Base-by-base conservation (phyloP, 2,329 filamentous ascomycete species). In the Tolypocladium pustulatum region DNA sequence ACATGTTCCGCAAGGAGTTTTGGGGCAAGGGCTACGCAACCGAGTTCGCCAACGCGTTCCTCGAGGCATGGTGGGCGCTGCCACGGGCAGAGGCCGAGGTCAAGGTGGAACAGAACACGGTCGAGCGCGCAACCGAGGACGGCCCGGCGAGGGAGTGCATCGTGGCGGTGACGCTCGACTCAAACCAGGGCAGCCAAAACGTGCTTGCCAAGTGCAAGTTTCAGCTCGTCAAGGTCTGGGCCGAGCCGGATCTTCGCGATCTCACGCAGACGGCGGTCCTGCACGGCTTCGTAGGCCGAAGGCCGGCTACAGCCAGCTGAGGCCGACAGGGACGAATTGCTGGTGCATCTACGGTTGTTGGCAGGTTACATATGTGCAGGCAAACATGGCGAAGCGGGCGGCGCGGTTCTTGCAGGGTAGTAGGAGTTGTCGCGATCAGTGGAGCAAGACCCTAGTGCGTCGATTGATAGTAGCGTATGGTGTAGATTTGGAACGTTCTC, bases 1-100 rank as follows among this genome's bases (percentile, higher is more conserved):
- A 86, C 67, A 76, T 84, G 72, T 68, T 86, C 56, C 70, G 75
- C 54, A 75, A 71, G 58, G 77, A 80, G 63, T 65, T 70, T 57
- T 86, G 83, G 83, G 79, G 81, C 8, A 75, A 73, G 43, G 83
- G 83, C 5, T 78, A 81, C 63, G 82, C 77, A 38, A 83, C 79
- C 1, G 83, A 86, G 69, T 80, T 84, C 52, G 60, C 85, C 41
- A 68, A 61, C 56, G 81, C 68, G 1, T 79, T 79, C 57, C 61
- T 81, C 15, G 61, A 65, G 13, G 66, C 71, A 13, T 86, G 78
- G 75, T 79, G 76, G 72, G 66, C 66, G 57, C 72, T 85, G 62
- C 78, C 78, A 40, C 71, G 81, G 61, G 72, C 68, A 54, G 74
- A 75, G 62, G 68, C 72, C 5, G 75, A 75, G 64, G 32, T 80